Evolutionary conservation across 2,329 filamentous ascomycete genomes (phyloP), one percentile per base, ranked within the genome.

Genomic region (Xylariaceae sp.): DNA sequence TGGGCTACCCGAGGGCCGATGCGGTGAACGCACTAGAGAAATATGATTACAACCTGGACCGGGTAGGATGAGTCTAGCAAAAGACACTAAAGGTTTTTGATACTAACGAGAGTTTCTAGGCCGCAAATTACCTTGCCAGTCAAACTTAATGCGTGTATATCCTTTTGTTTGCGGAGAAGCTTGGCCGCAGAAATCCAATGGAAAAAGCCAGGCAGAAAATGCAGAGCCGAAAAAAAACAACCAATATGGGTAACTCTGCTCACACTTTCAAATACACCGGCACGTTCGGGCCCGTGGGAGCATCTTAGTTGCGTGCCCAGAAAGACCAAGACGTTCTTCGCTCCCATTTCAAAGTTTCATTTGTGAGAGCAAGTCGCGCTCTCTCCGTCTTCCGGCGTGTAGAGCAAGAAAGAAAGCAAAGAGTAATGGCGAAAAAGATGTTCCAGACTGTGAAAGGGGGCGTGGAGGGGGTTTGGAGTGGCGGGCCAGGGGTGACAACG

Each of bases 21-120:
- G 88, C 90, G 12, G 74, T 96, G 37, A 77, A 78, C 48, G 92
- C 94, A 29, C 74, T 97, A 68, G 92, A 97, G 76, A 91, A 92
- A 71, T 96, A 88, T 70, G 91, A 97, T 74, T 96, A 97, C 73
- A 94, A 96, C 71, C 80, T 96, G 69, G 91, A 96, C 73, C 90
- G 89, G 83, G 92, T 96, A 74, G 74, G 84, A 51, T 61, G 49
- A 60, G 46, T 59, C 51, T 53, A 43, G 40, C 50, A 54, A 50
- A 48, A 55, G 34, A 37, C 19, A 19, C 19, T 35, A 50, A 29
- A 55, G 52, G 57, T 47, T 47, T 55, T 46, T 50, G 52, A 59
- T 56, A 61, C 59, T 61, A 61, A 61, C 53, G 56, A 59, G 50
- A 39, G 31, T 63, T 52, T 57, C 52, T 56, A 78, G 80, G 80